phyloP scores from a whole-genome alignment of 495 filamentous ascomycete genomes.

The Sporormia fimetaria region DNA sequence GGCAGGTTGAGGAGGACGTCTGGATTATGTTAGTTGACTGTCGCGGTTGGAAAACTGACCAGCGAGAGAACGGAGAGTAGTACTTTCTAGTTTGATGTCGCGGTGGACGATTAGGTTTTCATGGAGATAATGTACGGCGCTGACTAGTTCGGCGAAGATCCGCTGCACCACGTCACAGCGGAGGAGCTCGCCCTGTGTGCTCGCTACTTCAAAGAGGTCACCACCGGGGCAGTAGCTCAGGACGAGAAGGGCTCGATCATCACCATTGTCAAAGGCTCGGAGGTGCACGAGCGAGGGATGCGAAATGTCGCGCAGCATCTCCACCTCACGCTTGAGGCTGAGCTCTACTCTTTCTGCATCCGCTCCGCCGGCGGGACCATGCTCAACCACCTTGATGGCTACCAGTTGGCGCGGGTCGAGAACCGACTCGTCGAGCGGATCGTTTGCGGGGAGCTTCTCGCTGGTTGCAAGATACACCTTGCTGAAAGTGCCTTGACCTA shows the following conservation, averaged over 20 bases:
- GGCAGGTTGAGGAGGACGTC: slow-evolving; percentile 85
- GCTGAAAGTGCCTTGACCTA: slow-evolving; percentile 93
- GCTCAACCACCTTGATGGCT: slow-evolving; percentile 89
- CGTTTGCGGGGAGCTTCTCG: slow-evolving; percentile 36
- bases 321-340: slow-evolving; percentile 84
- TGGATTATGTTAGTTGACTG: slow-evolving; percentile 36
- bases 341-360: slow-evolving; percentile 82
- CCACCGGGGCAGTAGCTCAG: slow-evolving; percentile 88
- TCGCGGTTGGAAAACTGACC: slow-evolving; percentile 3
- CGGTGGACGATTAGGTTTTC: slow-evolving; percentile 78
- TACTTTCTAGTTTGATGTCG: slow-evolving; percentile 97
- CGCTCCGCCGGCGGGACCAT: slow-evolving; percentile 84
- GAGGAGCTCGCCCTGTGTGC: slow-evolving; percentile 50
- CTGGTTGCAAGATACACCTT: slow-evolving; percentile 78
- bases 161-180: slow-evolving; percentile 60
- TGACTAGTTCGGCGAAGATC: slow-evolving; percentile 81
- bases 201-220: slow-evolving; percentile 88
- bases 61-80: slow-evolving; percentile 13
- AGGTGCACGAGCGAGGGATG: slow-evolving; percentile 86
- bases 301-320: slow-evolving; percentile 74
- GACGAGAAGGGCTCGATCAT: slow-evolving; percentile 68
- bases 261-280: slow-evolving; percentile 74
- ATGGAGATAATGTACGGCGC: slow-evolving; percentile 79
- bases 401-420: slow-evolving; percentile 61
- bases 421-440: slow-evolving; percentile 25